Conservation (phyloP, 2,329 filamentous ascomycete genomes). For the Penicillium sp. region DNA sequence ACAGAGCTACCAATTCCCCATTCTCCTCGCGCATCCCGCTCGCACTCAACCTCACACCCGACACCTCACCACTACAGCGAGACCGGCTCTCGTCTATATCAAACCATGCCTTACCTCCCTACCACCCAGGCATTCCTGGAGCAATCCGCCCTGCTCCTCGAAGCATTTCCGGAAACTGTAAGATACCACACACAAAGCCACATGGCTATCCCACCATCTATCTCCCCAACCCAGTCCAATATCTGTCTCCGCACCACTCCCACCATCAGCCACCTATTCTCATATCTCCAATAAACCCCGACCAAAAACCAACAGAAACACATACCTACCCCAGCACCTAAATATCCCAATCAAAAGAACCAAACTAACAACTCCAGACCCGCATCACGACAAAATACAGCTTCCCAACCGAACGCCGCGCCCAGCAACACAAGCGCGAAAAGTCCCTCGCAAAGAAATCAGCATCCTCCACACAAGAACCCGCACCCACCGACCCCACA, state of each 20-base stretch:
- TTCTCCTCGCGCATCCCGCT: background rate
- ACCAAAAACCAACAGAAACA: background rate
- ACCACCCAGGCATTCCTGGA: conserved; percentile 90
- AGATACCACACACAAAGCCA: conserved; percentile 25
- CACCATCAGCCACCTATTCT: background rate
- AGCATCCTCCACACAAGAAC: conserved; percentile 19
- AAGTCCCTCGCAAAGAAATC: conserved; percentile 32
- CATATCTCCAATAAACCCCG: background rate
- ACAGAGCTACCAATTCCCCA: background rate
- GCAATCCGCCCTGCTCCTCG: conserved; percentile 79
- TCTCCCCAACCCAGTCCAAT: background rate
- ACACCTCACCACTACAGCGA: conserved; percentile 12
- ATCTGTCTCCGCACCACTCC: background rate
- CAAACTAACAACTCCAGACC: conserved; percentile 58
- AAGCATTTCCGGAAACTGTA: conserved; percentile 83
- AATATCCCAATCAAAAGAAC: background rate
- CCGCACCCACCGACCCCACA: conserved; percentile 10
- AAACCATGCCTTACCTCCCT: conserved; percentile 72
- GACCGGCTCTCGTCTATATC: conserved; percentile 12
- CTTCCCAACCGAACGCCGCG: conserved; percentile 47
- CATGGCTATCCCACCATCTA: background rate
- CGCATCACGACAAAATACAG: conserved; percentile 91
- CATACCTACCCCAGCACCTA: background rate
- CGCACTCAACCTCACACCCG: background rate
- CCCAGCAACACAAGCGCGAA: conserved; percentile 30